Conservation (phyloP, 148 eudicot species). For the Arbutus unedo region DNA sequence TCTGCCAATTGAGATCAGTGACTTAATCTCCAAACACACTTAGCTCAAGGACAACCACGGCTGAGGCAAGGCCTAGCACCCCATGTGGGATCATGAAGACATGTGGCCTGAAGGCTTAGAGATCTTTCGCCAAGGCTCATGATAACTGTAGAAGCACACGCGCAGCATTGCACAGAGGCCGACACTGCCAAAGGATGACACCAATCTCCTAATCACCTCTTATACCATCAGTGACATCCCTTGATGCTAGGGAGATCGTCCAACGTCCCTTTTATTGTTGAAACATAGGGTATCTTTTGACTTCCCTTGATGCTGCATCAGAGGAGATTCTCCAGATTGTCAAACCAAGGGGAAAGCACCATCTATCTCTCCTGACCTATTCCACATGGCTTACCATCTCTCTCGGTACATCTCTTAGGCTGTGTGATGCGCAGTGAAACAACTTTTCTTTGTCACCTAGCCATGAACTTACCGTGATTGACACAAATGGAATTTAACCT, state of each 20-base stretch:
- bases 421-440: background rate
- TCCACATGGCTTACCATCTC: background rate
- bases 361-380: background rate
- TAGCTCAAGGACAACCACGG: constrained; percentile 1
- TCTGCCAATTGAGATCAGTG: background rate
- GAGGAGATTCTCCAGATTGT: background rate
- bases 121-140: background rate
- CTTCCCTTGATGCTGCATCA: background rate
- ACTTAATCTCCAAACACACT: background rate
- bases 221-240: background rate
- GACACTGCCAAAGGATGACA: background rate
- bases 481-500: background rate
- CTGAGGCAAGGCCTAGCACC: background rate
- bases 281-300: background rate
- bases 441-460: background rate
- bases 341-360: background rate
- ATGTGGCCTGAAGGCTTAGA: background rate
- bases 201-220: background rate
- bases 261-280: background rate
- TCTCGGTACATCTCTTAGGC: background rate
- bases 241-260: background rate
- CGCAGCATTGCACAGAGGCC: background rate
- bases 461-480: background rate
- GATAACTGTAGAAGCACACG: background rate
- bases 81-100: background rate